phyloP scores from a whole-genome alignment of 1,284 basidiomycete species.

The Malassezia slooffiae region DNA sequence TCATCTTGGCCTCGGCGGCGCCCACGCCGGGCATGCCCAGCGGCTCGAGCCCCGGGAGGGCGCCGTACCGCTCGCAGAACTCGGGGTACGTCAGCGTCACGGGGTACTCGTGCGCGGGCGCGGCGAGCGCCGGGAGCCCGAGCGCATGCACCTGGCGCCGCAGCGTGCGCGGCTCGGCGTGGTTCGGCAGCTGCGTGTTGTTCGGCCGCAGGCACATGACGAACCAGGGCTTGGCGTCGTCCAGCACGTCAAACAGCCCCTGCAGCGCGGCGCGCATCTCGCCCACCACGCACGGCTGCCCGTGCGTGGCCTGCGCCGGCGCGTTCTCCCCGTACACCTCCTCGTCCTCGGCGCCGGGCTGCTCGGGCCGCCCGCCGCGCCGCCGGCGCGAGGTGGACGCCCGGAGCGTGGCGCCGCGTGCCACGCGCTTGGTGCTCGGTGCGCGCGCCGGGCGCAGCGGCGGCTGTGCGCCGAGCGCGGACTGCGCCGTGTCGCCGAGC shows the following conservation, averaged over 20 bases:
- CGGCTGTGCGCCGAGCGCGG: conserved; percentile 85
- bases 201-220: conserved; percentile 88
- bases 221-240: conserved; percentile 83
- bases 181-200: conserved; percentile 83
- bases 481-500: conserved; percentile 52
- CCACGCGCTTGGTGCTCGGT: conserved; percentile 54
- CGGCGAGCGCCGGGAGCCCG: conserved; percentile 63
- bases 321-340: conserved; percentile 17
- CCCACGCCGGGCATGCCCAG: conserved; percentile 51
- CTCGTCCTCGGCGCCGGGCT: conserved; percentile 46
- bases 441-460: conserved; percentile 82
- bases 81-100: conserved; percentile 77
- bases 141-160: conserved; percentile 80
- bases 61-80: conserved; percentile 60
- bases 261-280: conserved; percentile 74
- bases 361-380: conserved; percentile 55
- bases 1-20: conserved; percentile 48
- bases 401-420: conserved; percentile 27
- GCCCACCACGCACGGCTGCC: conserved; percentile 61
- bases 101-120: conserved; percentile 37
- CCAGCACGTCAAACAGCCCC: conserved; percentile 73
- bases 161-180: conserved; percentile 78
- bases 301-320: conserved; percentile 14
- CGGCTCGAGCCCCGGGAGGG: conserved; percentile 26
- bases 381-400: conserved; percentile 48